These are phyloP conservation scores for Hypoxylon crocopeplum DNA, from an alignment of 495 filamentous ascomycete species.

Conservation along the genomic window DNA sequence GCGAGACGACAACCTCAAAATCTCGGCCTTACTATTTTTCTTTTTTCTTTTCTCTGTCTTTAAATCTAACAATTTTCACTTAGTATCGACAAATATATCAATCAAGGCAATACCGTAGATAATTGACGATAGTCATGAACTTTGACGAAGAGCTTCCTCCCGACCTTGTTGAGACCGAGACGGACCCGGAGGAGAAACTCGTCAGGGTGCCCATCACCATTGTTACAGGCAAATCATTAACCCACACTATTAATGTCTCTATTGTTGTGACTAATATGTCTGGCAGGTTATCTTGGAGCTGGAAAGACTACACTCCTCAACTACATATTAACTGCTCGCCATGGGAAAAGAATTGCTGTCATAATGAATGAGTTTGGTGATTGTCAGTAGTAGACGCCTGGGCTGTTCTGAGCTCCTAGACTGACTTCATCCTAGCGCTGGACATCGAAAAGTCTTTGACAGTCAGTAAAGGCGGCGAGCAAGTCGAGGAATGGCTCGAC, in stretches of 20 bases:
- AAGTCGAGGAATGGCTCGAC: slow-evolving; percentile 94
- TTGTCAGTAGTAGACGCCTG: slow-evolving; percentile 62
- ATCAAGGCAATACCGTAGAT: too few species aligned
- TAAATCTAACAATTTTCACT: too few species aligned
- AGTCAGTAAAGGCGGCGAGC: slow-evolving; percentile 80
- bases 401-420: background rate
- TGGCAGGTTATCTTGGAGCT: slow-evolving; percentile 80
- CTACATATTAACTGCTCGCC: slow-evolving; percentile 89
- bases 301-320: slow-evolving; percentile 97
- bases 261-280: slow-evolving; percentile 30
- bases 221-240: slow-evolving; percentile 76
- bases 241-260: slow-evolving; percentile 4
- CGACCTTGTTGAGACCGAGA: slow-evolving; percentile 67
- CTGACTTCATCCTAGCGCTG: slow-evolving; percentile 63
- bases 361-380: slow-evolving; percentile 99
- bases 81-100: too few species aligned
- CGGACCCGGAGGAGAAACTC: slow-evolving; percentile 51
- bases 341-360: slow-evolving; percentile 97
- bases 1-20: slow-evolving; percentile 2
- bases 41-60: slow-evolving; percentile 5
- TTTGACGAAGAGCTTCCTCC: slow-evolving; percentile 77
- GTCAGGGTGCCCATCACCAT: slow-evolving; percentile 92
- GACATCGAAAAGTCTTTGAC: slow-evolving; percentile 96
- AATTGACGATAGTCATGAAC: too few species aligned
- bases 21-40: background rate